Conservation (phyloP, 2,329 filamentous ascomycete species). For the Aspergillus sp. region DNA sequence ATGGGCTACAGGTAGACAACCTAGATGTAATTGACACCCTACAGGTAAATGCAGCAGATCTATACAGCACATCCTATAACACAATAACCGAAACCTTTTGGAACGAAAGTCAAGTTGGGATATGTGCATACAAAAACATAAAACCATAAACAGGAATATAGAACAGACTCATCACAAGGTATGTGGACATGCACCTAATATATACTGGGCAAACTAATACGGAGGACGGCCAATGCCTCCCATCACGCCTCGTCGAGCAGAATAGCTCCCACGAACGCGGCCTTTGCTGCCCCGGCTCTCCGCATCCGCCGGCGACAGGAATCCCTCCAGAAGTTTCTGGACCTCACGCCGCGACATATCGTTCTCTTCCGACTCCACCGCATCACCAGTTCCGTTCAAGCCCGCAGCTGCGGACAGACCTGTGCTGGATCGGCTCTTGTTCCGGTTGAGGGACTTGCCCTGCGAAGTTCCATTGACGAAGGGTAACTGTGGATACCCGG, state of each 20-base stretch:
- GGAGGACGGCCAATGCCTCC: constrained; percentile 34
- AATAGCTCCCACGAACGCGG: constrained; percentile 10
- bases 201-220: constrained; percentile 19
- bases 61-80: constrained; percentile 3
- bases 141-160: constrained; percentile 2
- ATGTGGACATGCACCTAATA: not conserved
- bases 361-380: constrained; percentile 18
- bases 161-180: constrained; percentile 8
- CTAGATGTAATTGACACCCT: not conserved
- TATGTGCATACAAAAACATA: constrained; percentile 14
- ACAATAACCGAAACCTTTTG: constrained; percentile 6
- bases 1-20: too few species aligned
- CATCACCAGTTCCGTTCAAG: constrained; percentile 11
- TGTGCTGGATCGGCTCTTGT: constrained; percentile 34
- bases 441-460: constrained; percentile 28
- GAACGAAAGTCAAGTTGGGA: not conserved
- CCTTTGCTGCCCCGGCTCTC: constrained; percentile 15
- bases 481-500: constrained; percentile 22
- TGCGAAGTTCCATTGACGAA: constrained; percentile 19
- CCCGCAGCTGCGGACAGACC: constrained; percentile 23
- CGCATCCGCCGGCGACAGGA: constrained; percentile 27
- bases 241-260: constrained; percentile 21
- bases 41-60: not conserved
- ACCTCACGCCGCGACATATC: constrained; percentile 29
- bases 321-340: constrained; percentile 35